These are phyloP conservation scores for Saturnispora mendoncae DNA, from an alignment of 805 yeast genomes.

Conservation along the genomic window DNA sequence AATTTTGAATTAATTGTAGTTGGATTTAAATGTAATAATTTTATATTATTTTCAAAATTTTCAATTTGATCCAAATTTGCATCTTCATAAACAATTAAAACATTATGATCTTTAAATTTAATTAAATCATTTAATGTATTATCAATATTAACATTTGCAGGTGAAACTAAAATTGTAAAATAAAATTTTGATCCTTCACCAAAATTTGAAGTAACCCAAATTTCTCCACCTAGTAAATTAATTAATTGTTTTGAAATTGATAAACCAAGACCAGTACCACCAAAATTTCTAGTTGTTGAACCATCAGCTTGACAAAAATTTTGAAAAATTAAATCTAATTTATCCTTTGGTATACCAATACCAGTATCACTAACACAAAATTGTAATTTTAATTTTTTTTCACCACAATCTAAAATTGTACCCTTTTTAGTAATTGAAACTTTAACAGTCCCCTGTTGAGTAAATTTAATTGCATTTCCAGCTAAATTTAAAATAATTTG, in stretches of 20 bases:
- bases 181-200: constrained; percentile 79
- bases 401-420: constrained; percentile 23
- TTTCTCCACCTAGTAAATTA: constrained; percentile 88
- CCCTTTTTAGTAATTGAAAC: constrained; percentile 44
- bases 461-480: constrained; percentile 85
- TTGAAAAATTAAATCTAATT: constrained; percentile 76
- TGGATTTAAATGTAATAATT: constrained; percentile 52
- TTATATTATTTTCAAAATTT: constrained; percentile 43
- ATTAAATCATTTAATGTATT: constrained; percentile 59
- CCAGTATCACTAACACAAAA: constrained; percentile 88
- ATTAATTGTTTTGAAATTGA: constrained; percentile 82
- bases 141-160: constrained; percentile 52
- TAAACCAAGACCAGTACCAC: constrained; percentile 86
- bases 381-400: constrained; percentile 50
- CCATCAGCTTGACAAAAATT: constrained; percentile 93
- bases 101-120: constrained; percentile 64
- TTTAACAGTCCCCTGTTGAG: constrained; percentile 74
- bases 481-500: constrained; percentile 81
- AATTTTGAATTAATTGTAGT: constrained; percentile 36
- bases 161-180: constrained; percentile 73
- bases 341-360: constrained; percentile 81
- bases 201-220: constrained; percentile 78
- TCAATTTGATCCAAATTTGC: constrained; percentile 36
- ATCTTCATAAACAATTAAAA: constrained; percentile 60
- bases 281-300: constrained; percentile 84